Evolutionary conservation across 129 eudicot genomes (phyloP), one percentile per base, ranked within the genome.

Genomic region (Calendula officinalis): DNA sequence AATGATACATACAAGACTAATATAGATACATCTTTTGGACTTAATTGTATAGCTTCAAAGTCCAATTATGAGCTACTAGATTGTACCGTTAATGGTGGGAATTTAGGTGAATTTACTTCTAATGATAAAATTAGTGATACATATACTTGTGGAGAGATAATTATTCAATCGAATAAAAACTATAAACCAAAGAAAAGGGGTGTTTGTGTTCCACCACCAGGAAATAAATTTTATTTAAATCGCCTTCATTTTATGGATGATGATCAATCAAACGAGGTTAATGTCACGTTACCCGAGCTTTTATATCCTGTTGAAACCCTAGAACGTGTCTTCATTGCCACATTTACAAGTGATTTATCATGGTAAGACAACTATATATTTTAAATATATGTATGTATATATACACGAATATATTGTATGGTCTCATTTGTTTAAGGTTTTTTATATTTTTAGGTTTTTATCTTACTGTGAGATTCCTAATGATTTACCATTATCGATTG

Each of bases 251-350:
- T 75, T 49, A 72, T 61, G 82, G 78, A 51, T 0, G 81, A 79
- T 37, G 60, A 33, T 60, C 66, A 56, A 4, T 78, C 42, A 41
- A 62, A 41, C 39, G 74, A 72, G 44, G 66, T 69, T 72, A 82
- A 47, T 64, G 86, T 90, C 64, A 84, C 95, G 6, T 71, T 90
- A 75, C 95, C 87, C 1, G 97, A 90, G 79, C 87, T 90, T 38
- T 72, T 90, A 47, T 75, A 90, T 75, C 97, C 97, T 14, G 77
- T 90, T 70, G 83, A 78, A 69, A 82, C 84, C 58, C 84, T 90
- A 32, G 43, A 56, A 9, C 77, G 71, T 42, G 64, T 90, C 46
- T 90, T 90, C 36, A 82, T 90, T 65, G 95, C 97, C 44, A 90
- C 97, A 33, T 90, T 90, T 56, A 86, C 97, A 5, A 77, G 89